Percentiles rank a stretch among this genome's conserved stretches.
Evolutionary conservation across 306 rosid species (phyloP).

Genomic region (Corylus americana): DNA sequence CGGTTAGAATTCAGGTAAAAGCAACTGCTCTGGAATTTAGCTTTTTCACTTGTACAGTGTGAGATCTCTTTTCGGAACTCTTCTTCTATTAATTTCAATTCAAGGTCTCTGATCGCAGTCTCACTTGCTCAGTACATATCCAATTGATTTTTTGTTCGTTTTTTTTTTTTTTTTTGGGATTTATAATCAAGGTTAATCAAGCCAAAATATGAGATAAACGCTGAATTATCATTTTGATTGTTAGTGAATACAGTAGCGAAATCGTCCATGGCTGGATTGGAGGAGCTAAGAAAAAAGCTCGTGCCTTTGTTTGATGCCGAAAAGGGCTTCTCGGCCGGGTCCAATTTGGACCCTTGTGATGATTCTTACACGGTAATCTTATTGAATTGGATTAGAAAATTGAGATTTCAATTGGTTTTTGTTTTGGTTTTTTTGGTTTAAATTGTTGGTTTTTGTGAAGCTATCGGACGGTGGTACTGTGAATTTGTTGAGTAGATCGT

Average conservation of each 20-base stretch:
- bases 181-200: background rate
- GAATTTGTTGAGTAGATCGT: slow-evolving; percentile 82
- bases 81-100: background rate
- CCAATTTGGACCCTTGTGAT: slow-evolving; percentile 61
- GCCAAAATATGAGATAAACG: background rate
- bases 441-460: slow-evolving; percentile 40
- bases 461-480: slow-evolving; percentile 90
- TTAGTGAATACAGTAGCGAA: slow-evolving; percentile 2
- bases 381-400: too few species aligned
- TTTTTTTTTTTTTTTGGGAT: background rate
- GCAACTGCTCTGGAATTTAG: background rate
- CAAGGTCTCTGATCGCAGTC: background rate
- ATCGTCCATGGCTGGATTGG: slow-evolving; percentile 75
- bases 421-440: background rate
- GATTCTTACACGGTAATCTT: too few species aligned
- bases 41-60: background rate
- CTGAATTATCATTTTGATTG: background rate
- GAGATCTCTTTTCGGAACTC: background rate
- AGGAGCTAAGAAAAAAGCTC: slow-evolving; percentile 84
- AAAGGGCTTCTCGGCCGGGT: slow-evolving; percentile 63
- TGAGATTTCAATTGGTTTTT: too few species aligned
- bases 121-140: background rate
- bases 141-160: background rate
- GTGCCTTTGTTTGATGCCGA: slow-evolving; percentile 66
- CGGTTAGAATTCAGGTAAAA: background rate